Evolutionary conservation across 371 early-diverging fungal species (phyloP).

Genomic region (Fennellomyces sp.): DNA sequence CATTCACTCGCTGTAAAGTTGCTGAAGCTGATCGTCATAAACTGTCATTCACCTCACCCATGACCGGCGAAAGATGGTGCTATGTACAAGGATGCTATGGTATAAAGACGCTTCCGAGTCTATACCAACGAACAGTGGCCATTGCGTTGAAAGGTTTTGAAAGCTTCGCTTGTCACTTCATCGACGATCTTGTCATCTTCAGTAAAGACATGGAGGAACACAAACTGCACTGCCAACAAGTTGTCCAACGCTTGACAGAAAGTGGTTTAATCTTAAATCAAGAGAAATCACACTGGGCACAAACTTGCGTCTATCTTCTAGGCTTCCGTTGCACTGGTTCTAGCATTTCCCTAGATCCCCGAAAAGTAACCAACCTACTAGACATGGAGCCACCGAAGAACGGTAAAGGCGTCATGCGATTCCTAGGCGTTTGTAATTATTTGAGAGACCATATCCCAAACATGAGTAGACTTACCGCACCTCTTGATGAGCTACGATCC

Average conservation of each 20-base stretch:
- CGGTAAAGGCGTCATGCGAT: conserved; percentile 23
- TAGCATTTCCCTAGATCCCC: conserved; percentile 15
- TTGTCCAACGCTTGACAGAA: conserved; percentile 12
- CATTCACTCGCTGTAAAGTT: too few relatives aligned
- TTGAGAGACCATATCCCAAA: conserved; percentile 28
- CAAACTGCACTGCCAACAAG: conserved; percentile 6
- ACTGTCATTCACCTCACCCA: too few relatives aligned
- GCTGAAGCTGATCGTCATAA: too few relatives aligned
- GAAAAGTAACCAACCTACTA: conserved; percentile 20
- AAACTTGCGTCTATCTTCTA: conserved; percentile 13
- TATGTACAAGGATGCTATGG: too few relatives aligned
- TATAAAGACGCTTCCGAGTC: too few relatives aligned
- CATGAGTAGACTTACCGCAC: conserved; percentile 16
- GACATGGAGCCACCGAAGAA: conserved; percentile 12
- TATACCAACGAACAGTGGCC: too few relatives aligned
- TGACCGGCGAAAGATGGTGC: too few relatives aligned
- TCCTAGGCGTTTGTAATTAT: conserved; percentile 30
- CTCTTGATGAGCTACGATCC: conserved; percentile 26
- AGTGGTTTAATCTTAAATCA: conserved; percentile 24
- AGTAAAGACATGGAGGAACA: conserved; percentile 5
- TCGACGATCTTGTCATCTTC: conserved; percentile 19
- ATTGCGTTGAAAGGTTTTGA: conserved; percentile 3
- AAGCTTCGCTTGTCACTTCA: too few relatives aligned
- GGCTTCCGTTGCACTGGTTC: conserved; percentile 18
- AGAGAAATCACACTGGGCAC: conserved; percentile 22